Percentiles rank a stretch among this genome's conserved stretches.
phyloP scores from a whole-genome alignment of 2,329 filamentous ascomycete species.

The Fusarium luffae region DNA sequence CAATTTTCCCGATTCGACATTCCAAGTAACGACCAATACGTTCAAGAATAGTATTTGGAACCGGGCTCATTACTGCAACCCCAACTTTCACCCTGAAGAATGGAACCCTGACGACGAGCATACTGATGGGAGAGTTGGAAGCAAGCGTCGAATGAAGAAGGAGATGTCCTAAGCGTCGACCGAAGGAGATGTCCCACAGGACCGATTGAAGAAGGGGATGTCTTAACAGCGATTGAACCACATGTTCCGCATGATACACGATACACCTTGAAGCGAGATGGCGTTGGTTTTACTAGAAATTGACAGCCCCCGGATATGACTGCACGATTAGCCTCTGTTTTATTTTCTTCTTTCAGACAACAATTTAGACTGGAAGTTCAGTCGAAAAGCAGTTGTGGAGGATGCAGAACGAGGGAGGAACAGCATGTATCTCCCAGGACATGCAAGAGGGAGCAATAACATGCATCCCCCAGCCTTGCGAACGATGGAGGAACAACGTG shows the following conservation, averaged over 20 bases:
- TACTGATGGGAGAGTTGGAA: constrained; percentile 44
- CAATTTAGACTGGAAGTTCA: not conserved
- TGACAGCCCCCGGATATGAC: constrained; percentile 10
- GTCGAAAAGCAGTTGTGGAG: not conserved
- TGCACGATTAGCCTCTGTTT: constrained; percentile 4
- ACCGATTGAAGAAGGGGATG: constrained; percentile 41
- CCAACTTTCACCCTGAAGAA: constrained; percentile 60
- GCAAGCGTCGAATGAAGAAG: constrained; percentile 44
- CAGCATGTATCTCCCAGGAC: constrained; percentile 18
- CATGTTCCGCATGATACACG: not conserved
- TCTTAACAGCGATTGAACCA: not conserved
- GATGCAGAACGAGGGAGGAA: constrained; percentile 5
- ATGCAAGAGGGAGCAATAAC: not conserved
- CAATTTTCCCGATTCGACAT: constrained; percentile 58
- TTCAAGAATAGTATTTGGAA: constrained; percentile 77
- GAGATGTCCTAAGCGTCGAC: constrained; percentile 15
- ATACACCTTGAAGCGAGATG: not conserved
- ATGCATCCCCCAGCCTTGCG: no score
- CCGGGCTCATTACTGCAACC: constrained; percentile 74
- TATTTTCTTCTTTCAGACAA: not conserved
- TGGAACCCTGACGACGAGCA: constrained; percentile 56
- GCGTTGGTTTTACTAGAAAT: constrained; percentile 13
- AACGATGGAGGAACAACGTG: no score
- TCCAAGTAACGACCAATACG: constrained; percentile 63
- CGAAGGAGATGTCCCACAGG: no score